These are phyloP conservation scores for Neonectria neomacrospora DNA, from an alignment of 2,329 filamentous ascomycete species.

Conservation along the genomic window DNA sequence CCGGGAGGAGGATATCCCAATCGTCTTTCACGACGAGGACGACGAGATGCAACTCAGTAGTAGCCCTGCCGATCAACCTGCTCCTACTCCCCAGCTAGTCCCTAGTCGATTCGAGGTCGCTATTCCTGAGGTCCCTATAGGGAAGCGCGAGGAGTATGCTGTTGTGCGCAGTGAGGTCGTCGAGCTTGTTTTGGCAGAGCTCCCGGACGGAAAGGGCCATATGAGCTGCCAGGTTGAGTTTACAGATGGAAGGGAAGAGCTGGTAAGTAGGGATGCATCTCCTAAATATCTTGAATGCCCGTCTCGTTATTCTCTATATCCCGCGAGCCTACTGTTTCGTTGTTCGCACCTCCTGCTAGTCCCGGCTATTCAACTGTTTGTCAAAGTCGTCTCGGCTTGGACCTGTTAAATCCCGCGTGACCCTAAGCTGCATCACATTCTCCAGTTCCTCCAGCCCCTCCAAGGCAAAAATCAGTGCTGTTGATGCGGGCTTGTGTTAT, in stretches of 20 bases:
- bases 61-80: not conserved
- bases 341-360: not conserved
- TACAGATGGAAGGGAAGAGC: conserved; percentile 57
- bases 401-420: not conserved
- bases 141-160: conserved; percentile 46
- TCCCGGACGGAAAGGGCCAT: conserved; percentile 40
- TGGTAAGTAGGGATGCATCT: conserved; percentile 53
- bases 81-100: not conserved
- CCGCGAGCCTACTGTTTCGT: not conserved
- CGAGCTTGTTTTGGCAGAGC: conserved; percentile 50
- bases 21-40: not conserved
- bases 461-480: not conserved
- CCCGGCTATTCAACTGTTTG: not conserved
- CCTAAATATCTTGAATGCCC: not conserved
- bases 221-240: conserved; percentile 55
- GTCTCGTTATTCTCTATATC: conserved; percentile 6
- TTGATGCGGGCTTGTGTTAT: conserved; percentile 23
- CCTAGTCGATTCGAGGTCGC: conserved; percentile 45
- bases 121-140: conserved; percentile 44
- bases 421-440: conserved; percentile 1
- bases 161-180: conserved; percentile 51
- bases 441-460: not conserved
- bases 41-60: not conserved
- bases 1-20: not conserved
- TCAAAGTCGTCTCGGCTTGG: not conserved